Conservation (phyloP, 306 rosid genomes). For the Lathyrus oleraceus region DNA sequence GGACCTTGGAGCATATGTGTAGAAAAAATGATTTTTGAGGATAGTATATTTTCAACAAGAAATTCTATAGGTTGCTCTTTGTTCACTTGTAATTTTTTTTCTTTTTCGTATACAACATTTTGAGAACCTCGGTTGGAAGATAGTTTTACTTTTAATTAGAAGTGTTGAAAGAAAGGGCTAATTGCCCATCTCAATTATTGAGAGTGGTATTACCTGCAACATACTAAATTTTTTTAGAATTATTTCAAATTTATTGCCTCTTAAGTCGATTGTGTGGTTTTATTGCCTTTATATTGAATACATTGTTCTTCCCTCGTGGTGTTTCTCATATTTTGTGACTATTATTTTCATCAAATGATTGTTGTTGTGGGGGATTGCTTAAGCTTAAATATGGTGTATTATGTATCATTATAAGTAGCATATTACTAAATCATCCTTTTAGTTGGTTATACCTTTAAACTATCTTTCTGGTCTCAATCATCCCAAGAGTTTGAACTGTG, state of each 20-base stretch:
- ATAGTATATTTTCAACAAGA: conserved; percentile 25
- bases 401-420: too few species aligned
- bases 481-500: too few species aligned
- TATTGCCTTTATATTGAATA: conserved; percentile 8
- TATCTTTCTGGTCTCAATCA: too few species aligned
- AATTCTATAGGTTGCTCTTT: background rate
- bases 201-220: conserved; percentile 11
- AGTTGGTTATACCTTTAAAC: too few species aligned
- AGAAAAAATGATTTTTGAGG: conserved; percentile 33
- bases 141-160: conserved; percentile 14
- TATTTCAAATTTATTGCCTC: conserved; percentile 33
- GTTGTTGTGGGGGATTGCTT: too few species aligned
- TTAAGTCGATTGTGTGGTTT: background rate
- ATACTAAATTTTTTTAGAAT: conserved; percentile 16
- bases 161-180: conserved; percentile 25
- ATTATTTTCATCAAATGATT: background rate
- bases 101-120: conserved; percentile 18
- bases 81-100: conserved; percentile 23
- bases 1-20: conserved; percentile 16
- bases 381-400: too few species aligned
- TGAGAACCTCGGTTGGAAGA: conserved; percentile 27
- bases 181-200: conserved; percentile 12
- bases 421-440: too few species aligned
- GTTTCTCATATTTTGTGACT: conserved; percentile 1
- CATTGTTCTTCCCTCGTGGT: background rate